Conservation (phyloP, 306 rosid species). For the Carpinus fangiana region DNA sequence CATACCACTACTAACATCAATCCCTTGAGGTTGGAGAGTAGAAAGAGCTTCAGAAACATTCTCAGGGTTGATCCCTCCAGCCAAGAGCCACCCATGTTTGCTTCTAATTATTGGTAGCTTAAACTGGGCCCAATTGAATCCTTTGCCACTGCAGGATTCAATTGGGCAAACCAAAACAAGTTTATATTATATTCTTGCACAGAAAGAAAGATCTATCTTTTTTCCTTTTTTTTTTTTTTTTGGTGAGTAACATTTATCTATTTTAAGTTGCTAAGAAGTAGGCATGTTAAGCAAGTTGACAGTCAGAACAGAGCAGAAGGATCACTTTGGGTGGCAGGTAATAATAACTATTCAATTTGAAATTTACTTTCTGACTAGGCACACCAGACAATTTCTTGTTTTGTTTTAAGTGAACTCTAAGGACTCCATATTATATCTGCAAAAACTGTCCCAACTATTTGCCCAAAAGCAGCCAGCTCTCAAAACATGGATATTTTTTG, state of each 20-base stretch:
- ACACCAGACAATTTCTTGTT: background rate
- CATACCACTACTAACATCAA: conserved; percentile 91
- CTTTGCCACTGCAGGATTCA: conserved; percentile 63
- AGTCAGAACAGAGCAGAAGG: background rate
- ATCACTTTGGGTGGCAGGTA: background rate
- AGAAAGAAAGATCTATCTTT: background rate
- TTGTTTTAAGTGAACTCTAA: background rate
- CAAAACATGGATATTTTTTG: background rate
- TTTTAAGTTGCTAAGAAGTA: background rate
- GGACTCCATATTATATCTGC: background rate
- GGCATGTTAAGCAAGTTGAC: background rate
- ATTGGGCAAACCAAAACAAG: conserved; percentile 14
- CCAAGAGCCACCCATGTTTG: conserved; percentile 93
- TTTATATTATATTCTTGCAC: conserved; percentile 1
- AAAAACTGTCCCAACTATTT: background rate
- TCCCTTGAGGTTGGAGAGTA: conserved; percentile 70
- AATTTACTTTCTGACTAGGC: background rate
- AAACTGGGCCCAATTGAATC: conserved; percentile 76
- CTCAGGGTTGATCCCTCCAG: conserved; percentile 81
- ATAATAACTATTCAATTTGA: background rate
- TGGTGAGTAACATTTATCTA: too few species aligned
- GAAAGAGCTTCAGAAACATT: conserved; percentile 70
- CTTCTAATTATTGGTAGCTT: conserved; percentile 65
- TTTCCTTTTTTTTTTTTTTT: too few species aligned
- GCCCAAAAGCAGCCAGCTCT: background rate